phyloP scores from a whole-genome alignment of 2,329 filamentous ascomycete genomes.

The Myotisia sp. region DNA sequence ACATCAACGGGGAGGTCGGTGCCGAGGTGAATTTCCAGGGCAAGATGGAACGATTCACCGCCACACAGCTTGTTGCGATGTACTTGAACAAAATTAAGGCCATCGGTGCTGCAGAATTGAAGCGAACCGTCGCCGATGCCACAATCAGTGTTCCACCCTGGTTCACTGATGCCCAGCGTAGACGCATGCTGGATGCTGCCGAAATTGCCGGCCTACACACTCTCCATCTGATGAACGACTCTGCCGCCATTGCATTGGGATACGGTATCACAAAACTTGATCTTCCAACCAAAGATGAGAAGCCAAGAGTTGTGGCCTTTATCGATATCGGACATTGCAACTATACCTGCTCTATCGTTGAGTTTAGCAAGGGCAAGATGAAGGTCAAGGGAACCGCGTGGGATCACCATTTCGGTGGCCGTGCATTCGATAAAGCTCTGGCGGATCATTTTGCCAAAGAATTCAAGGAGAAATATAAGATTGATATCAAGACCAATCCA shows the following conservation, averaged over 20 bases:
- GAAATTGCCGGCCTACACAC: slow-evolving; percentile 89
- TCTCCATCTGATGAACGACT: slow-evolving; percentile 93
- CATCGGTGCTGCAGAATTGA: slow-evolving; percentile 74
- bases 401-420: slow-evolving; percentile 92
- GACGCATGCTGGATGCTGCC: slow-evolving; percentile 75
- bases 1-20: slow-evolving; percentile 86
- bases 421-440: slow-evolving; percentile 89
- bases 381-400: slow-evolving; percentile 83
- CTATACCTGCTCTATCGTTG: slow-evolving; percentile 85
- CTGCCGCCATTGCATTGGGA: slow-evolving; percentile 84
- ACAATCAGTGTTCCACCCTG: slow-evolving; percentile 90
- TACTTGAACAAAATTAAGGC: slow-evolving; percentile 88
- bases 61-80: slow-evolving; percentile 87
- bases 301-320: slow-evolving; percentile 78
- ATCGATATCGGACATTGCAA: slow-evolving; percentile 94
- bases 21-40: slow-evolving; percentile 86
- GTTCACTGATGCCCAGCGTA: slow-evolving; percentile 92
- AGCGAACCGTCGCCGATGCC: slow-evolving; percentile 78
- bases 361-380: slow-evolving; percentile 94
- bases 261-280: slow-evolving; percentile 98
- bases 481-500: slow-evolving; percentile 79
- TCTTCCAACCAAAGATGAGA: slow-evolving; percentile 75
- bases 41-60: slow-evolving; percentile 91
- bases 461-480: slow-evolving; percentile 96
- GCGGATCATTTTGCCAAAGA: slow-evolving; percentile 90